phyloP scores from a whole-genome alignment of 2,329 filamentous ascomycete genomes.

The Fusarium euwallaceae region DNA sequence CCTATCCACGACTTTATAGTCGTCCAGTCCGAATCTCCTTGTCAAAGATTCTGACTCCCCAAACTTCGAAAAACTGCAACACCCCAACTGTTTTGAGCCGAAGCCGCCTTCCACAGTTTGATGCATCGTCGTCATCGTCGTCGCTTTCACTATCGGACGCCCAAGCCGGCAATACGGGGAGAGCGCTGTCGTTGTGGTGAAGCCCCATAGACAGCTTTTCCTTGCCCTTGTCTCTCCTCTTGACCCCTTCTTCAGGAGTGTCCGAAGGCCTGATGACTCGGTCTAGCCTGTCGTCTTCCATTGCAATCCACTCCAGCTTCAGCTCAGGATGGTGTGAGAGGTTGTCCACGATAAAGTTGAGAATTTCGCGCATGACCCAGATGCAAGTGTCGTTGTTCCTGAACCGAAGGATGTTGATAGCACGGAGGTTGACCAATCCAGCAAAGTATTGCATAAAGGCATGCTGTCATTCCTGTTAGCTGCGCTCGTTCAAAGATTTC shows the following conservation, averaged over 20 bases:
- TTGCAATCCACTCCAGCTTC: constrained; percentile 70
- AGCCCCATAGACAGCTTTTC: constrained; percentile 43
- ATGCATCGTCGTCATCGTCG: constrained; percentile 48
- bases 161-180: constrained; percentile 49
- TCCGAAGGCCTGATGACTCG: constrained; percentile 60
- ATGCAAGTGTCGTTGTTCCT: constrained; percentile 68
- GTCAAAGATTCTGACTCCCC: constrained; percentile 69
- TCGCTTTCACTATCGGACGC: constrained; percentile 53
- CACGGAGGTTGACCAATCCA: constrained; percentile 62
- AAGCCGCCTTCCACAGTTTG: constrained; percentile 50
- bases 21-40: constrained; percentile 64
- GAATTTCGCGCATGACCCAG: constrained; percentile 68
- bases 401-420: constrained; percentile 68
- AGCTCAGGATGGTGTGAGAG: constrained; percentile 67
- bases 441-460: constrained; percentile 67
- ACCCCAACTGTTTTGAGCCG: constrained; percentile 54
- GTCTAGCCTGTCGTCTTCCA: constrained; percentile 65
- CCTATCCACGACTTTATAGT: constrained; percentile 34
- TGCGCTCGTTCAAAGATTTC: neutral
- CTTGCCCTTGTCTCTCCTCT: constrained; percentile 54
- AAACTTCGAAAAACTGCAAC: constrained; percentile 56
- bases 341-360: constrained; percentile 70
- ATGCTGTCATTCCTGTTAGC: constrained; percentile 58
- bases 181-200: constrained; percentile 32
- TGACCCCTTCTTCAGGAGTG: constrained; percentile 44